Conservation (phyloP, 164 flowering plant genomes). For the Vitis amurensis region DNA sequence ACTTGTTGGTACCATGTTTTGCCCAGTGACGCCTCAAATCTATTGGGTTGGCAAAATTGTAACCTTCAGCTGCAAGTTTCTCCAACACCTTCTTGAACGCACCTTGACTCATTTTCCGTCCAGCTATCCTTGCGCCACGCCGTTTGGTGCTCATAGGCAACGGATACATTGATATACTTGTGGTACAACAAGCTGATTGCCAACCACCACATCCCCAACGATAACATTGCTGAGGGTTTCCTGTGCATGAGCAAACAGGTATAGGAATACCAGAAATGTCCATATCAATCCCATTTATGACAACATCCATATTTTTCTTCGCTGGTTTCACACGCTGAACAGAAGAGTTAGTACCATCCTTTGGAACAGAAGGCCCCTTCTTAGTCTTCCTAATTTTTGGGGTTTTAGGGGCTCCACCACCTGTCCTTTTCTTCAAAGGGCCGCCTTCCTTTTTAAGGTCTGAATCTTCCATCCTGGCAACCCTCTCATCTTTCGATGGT, state of each 20-base stretch:
- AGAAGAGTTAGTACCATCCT: conserved; percentile 38
- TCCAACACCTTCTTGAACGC: conserved; percentile 94
- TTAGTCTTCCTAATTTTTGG: conserved; percentile 60
- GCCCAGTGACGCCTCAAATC: conserved; percentile 93
- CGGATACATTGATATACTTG: conserved; percentile 75
- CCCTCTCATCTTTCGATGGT: conserved; percentile 29
- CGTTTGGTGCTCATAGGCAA: conserved; percentile 88
- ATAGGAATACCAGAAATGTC: conserved; percentile 79
- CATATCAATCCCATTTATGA: conserved; percentile 76
- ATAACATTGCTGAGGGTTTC: conserved; percentile 81
- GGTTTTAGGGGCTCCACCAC: conserved; percentile 37
- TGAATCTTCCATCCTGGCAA: conserved; percentile 38
- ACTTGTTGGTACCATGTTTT: conserved; percentile 93
- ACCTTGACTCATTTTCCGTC: conserved; percentile 92
- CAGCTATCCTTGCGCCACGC: conserved; percentile 91
- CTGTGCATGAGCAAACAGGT: conserved; percentile 88
- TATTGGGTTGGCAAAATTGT: conserved; percentile 68
- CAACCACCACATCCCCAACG: conserved; percentile 98
- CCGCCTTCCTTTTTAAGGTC: conserved; percentile 37
- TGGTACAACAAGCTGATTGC: conserved; percentile 95
- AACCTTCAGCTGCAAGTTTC: conserved; percentile 75
- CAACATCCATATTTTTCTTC: conserved; percentile 58
- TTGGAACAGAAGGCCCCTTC: conserved; percentile 35
- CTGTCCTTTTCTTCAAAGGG: conserved; percentile 45
- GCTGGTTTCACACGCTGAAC: conserved; percentile 47